Base-by-base conservation (phyloP, 768 basidiomycete genomes). In the Daedaleopsis sinensis region DNA sequence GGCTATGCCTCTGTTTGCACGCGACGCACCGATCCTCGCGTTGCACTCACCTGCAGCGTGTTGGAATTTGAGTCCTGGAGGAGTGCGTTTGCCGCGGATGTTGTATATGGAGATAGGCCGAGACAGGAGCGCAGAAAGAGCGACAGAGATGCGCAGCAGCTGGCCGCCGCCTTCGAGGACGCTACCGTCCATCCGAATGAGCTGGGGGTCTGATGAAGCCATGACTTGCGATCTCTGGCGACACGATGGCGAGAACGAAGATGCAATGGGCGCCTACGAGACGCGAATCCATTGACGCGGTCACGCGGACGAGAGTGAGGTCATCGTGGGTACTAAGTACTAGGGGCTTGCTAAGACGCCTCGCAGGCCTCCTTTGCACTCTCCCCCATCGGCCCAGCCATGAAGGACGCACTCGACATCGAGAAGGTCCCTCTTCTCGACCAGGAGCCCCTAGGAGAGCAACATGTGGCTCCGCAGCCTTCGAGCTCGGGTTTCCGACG, bases 31-130 rank as follows among this genome's bases (percentile, higher is more conserved):
- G 8, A 5, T 7, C 13, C 21, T 32, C 35, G 16, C 18, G 12
- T 42, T 11, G 23, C 43, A 68, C 73, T 18, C 57, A 84, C 89
- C 90, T 65, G 87, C 82, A 52, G 83, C 83, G 71, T 93, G 91
- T 67, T 93, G 90, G 50, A 83, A 84, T 68, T 82, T 89, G 39
- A 93, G 75, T 1, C 90, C 91, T 16, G 88, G 85, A 18, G 82
- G 83, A 37, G 61, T 79, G 52, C 91, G 79, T 24, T 79, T 79
- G 51, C 74, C 74, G 35, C 91, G 84, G 32, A 93, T 84, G 16
- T 87, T 86, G 37, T 80, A 70, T 50, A 92, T 83, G 5, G 76
- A 74, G 27, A 91, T 76, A 1, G 87, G 84, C 58, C 80, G 86
- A n/a, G 74, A 74, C 16, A 91, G 77, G 18, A 92, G 75, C 10